Percentiles rank a stretch among this genome's conserved stretches.
phyloP scores from a whole-genome alignment of 1,284 basidiomycete species.

The Cutaneotrichosporon daszewskae region DNA sequence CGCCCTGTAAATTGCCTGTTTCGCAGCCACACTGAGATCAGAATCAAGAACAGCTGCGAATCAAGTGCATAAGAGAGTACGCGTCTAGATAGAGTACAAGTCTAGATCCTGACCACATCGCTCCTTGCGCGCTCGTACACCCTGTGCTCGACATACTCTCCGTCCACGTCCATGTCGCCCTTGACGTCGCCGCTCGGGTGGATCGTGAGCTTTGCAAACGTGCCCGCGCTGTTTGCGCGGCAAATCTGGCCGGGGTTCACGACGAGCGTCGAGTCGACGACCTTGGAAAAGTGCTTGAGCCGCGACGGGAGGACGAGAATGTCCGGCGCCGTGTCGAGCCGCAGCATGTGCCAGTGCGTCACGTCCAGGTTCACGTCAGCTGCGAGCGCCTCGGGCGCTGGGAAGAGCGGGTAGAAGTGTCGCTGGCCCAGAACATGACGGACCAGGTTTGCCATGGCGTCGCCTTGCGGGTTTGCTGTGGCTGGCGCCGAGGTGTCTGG shows the following conservation, averaged over 20 bases:
- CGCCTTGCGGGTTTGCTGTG: conserved; percentile 52
- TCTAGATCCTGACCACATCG: conserved; percentile 39
- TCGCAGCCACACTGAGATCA: no score
- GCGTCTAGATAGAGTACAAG: no score
- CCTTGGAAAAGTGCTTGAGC: conserved; percentile 79
- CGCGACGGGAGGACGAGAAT: conserved; percentile 77
- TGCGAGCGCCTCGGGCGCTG: conserved; percentile 65
- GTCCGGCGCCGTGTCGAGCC: conserved; percentile 59
- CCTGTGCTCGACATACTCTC: conserved; percentile 31
- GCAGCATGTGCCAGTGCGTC: conserved; percentile 56
- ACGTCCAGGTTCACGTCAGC: conserved; percentile 82
- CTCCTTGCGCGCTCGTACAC: conserved; percentile 43
- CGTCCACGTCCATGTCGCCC: conserved; percentile 17
- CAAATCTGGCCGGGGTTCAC: conserved; percentile 46
- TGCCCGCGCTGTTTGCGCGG: conserved; percentile 40
- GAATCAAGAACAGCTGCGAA: no score
- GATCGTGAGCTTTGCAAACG: conserved; percentile 44
- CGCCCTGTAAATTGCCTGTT: no score
- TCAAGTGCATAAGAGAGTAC: no score
- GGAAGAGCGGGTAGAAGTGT: conserved; percentile 94
- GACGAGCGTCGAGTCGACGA: conserved; percentile 47
- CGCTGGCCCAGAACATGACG: conserved; percentile 79
- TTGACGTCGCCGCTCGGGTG: conserved; percentile 34
- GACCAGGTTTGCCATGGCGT: conserved; percentile 71
- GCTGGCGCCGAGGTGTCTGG: conserved; percentile 44